Base-by-base conservation (phyloP, 768 basidiomycete genomes). In the Psilocybe azurescens region DNA sequence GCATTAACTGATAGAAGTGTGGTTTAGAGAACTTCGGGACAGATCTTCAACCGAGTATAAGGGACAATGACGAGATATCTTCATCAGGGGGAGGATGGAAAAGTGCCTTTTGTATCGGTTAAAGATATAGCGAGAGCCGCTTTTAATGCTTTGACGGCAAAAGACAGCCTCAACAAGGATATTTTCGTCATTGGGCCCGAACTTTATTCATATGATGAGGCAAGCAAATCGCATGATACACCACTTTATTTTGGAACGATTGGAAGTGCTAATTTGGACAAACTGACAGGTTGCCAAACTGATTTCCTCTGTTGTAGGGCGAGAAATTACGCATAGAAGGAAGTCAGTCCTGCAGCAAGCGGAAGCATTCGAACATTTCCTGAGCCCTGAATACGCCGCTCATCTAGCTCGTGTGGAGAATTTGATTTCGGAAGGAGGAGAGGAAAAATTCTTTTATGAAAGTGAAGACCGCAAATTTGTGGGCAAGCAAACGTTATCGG, bases 71-170 rank as follows among this genome's bases (percentile, higher is more conserved):
- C 57, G 53, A 63, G 32, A 68, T 75, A 52, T 58, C 66, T 11
- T 59, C 71, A 5, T 64, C 67, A 1, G 53, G 69, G 69, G 4
- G 65, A 56, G 30, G 67, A 72, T 30, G 74, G 73, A 2, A 50
- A 58, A 18, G 46, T 73, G 4, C 68, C 71, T 1, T 72, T 61
- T 29, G 64, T 75, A 20, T 70, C 71, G 33, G 65, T 64, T 8
- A 69, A 72, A n/a, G 74, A 74, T 56, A 70, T 76, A 20, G 74
- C 73, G 13, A 62, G 73, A 9, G 56, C 56, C 13, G 74, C 71
- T 8, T 67, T 69, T 62, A 65, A 71, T 9, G 70, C 69, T 7
- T 61, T 74, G 13, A 65, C 67, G 7, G 65, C 59, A 2, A 67
- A 68, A 16, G 53, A 60, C 53, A 64, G 69, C 28, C 30, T 33